Evolutionary conservation across 225 moss, liverwort and hornwort genomes (phyloP), one percentile per base, ranked within the genome.

Genomic region (Sphagnum contortum): DNA sequence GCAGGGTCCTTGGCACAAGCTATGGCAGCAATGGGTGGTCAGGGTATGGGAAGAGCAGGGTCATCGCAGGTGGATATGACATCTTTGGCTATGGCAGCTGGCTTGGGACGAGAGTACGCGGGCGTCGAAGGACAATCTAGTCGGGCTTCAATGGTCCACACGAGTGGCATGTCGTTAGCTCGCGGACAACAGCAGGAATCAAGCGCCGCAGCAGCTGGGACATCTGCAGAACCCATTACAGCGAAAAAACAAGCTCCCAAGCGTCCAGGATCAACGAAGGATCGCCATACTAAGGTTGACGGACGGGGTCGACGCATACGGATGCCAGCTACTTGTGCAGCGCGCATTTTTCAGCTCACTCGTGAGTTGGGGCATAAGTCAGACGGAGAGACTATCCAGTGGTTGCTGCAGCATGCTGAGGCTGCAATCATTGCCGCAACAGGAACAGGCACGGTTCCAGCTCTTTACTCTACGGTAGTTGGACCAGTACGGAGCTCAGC

Each of bases 1-100:
- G 96, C 88, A 70, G 94, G 86, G 78, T 69, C 88, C 75, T 80
- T 87, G 78, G 90, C 77, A 58, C 84, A 79, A 68, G 85, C 92
- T 77, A 96, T 96, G 96, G 96, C 96, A 80, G 85, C 87, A 81
- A 90, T 96, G 96, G 90, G 96, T 57, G 92, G 96, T 77, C 82
- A 85, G 85, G 88, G 95, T 69, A 79, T 83, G 63, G 82, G 71
- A 55, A 77, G 77, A 44, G 76, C 76, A 62, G 88, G 83, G n/a
- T 68, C 76, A 47, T 64, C 77, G 69, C 90, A 88, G 74, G 85
- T 81, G 68, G 92, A 92, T 77, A 76, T 92, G 54, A 84, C 92
- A 48, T 29, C 29, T 29, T 81, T 96, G 72, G 92, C 84, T 47
- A 88, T 96, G 88, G 81, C 91, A 68, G 29, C 29, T 29, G 88